phyloP scores from a whole-genome alignment of 2,329 filamentous ascomycete genomes.

The Lithohypha guttulata region DNA sequence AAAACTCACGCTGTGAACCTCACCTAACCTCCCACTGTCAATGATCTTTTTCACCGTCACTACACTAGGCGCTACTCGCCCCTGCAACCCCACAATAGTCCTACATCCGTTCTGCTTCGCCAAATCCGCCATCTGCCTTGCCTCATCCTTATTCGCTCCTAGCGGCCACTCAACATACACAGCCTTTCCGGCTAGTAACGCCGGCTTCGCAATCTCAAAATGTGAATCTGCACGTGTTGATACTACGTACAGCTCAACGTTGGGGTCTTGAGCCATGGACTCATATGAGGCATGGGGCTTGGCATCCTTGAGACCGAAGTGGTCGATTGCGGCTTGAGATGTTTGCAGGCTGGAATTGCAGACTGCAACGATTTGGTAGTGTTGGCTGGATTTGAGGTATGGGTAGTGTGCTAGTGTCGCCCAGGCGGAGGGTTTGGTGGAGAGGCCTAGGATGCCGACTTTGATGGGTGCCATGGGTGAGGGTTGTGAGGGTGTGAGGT shows the following conservation, averaged over 20 bases:
- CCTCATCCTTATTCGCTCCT: conserved; percentile 34
- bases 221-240: conserved; percentile 46
- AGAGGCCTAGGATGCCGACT: conserved; percentile 49
- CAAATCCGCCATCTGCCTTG: conserved; percentile 32
- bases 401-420: conserved; percentile 47
- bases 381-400: conserved; percentile 41
- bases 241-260: conserved; percentile 47
- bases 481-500: background rate
- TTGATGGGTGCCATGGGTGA: conserved; percentile 47
- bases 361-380: conserved; percentile 43
- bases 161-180: conserved; percentile 52
- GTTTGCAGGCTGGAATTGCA: conserved; percentile 41
- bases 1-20: conserved; percentile 42
- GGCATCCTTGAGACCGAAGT: conserved; percentile 34
- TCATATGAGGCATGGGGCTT: conserved; percentile 43
- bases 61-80: conserved; percentile 35
- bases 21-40: conserved; percentile 38
- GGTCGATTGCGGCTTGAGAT: conserved; percentile 34
- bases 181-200: conserved; percentile 41
- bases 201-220: conserved; percentile 35
- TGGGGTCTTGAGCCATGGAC: conserved; percentile 38
- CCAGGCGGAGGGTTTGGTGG: conserved; percentile 44
- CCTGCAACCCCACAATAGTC: conserved; percentile 44
- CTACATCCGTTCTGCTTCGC: conserved; percentile 27
- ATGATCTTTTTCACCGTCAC: conserved; percentile 38